A percentile compares a stretch with the other conserved stretches of the same genome.
Conservation (phyloP, 371 early-diverging fungal genomes). For the Apophysomyces variabilis region DNA sequence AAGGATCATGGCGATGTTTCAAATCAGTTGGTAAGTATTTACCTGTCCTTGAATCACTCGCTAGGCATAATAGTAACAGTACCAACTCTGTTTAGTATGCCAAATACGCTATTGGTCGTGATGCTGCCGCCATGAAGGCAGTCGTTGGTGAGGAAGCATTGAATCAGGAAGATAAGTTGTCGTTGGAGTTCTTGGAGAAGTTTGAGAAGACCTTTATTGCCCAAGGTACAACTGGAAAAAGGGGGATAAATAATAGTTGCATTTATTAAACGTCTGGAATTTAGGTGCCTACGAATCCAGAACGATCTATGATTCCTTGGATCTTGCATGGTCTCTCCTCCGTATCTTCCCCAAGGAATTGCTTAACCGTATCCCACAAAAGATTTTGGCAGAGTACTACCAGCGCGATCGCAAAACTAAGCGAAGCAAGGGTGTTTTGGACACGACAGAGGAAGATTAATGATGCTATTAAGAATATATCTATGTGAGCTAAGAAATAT, state of each 20-base stretch:
- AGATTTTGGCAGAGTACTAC: constrained; percentile 96
- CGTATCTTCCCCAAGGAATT: constrained; percentile 99
- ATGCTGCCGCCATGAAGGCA: constrained; percentile 99
- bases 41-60: not conserved
- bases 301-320: constrained; percentile 97
- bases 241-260: no score
- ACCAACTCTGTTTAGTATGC: constrained; percentile 78
- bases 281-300: constrained; percentile 88
- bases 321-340: constrained; percentile 98
- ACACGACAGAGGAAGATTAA: constrained; percentile 51
- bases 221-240: constrained; percentile 72
- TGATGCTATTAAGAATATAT: constrained; percentile 2
- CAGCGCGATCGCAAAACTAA: constrained; percentile 76
- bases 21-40: constrained; percentile 90
- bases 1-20: constrained; percentile 99
- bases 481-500: not conserved
- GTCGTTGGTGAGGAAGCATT: constrained; percentile 99
- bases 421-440: constrained; percentile 55
- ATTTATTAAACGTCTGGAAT: constrained; percentile 20
- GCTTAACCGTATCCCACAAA: constrained; percentile 99
- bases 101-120: constrained; percentile 99
- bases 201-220: constrained; percentile 99
- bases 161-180: constrained; percentile 98
- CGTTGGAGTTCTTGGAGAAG: constrained; percentile 98
- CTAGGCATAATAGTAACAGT: not conserved